Evolutionary conservation across 257 asterid genomes (phyloP).

Genomic region (Solanum tacnaense): DNA sequence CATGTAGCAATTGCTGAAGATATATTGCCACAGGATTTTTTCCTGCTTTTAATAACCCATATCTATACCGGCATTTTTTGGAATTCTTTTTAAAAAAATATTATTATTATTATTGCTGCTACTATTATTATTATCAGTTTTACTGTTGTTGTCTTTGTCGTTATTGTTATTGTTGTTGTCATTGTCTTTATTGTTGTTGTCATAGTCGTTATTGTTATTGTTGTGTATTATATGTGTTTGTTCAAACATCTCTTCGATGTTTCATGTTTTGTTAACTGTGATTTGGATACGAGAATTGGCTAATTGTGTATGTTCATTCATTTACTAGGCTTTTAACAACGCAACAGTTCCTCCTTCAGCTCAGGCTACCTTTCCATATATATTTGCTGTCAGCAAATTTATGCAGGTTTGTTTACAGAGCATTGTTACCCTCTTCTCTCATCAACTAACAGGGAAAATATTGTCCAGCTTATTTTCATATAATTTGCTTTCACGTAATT

Average conservation of each 20-base stretch:
- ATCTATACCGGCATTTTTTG: neutral
- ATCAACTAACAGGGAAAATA: neutral
- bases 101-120: neutral
- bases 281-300: neutral
- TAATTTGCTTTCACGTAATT: neutral
- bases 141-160: neutral
- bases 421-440: neutral
- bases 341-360: conserved; percentile 90
- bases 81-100: neutral
- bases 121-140: neutral
- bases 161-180: neutral
- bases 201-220: neutral
- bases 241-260: neutral
- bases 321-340: conserved; percentile 57
- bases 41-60: neutral
- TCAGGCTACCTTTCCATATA: conserved; percentile 87
- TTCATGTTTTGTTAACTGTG: neutral
- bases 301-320: neutral
- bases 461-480: neutral
- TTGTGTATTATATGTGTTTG: neutral
- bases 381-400: conserved; percentile 88
- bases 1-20: neutral
- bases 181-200: neutral
- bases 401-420: conserved; percentile 54
- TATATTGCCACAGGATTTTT: neutral